Evolutionary conservation across 192 early-diverging fungal genomes (phyloP).

Genomic region (Chytriomyces hyalinus): DNA sequence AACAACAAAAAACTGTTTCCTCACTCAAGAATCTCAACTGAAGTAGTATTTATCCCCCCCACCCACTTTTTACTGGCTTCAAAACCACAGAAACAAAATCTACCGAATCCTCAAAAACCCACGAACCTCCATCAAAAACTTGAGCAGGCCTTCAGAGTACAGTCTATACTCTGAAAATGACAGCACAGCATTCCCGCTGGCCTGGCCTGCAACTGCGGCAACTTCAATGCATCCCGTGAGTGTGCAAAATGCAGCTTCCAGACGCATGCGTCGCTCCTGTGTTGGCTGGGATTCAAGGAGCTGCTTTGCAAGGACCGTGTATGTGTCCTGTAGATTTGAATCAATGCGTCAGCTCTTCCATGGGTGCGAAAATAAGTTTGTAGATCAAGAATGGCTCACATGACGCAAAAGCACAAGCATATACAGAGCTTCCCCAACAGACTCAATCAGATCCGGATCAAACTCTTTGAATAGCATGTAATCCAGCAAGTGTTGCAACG

Average conservation of each 20-base stretch:
- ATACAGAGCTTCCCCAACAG: slow-evolving; percentile 65
- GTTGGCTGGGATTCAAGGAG: slow-evolving; percentile 56
- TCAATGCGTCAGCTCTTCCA: too few relatives aligned
- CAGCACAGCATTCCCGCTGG: slow-evolving; percentile 34
- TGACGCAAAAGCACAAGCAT: slow-evolving; percentile 57
- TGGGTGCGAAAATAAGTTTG: too few relatives aligned
- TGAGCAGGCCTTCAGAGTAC: slow-evolving; percentile 57
- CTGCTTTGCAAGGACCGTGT: slow-evolving; percentile 56
- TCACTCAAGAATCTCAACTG: too few relatives aligned
- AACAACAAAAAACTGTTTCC: too few relatives aligned
- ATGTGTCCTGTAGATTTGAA: slow-evolving; percentile 39
- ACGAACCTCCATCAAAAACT: slow-evolving; percentile 68
- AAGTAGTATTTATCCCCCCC: too few relatives aligned
- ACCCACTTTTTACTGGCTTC: too few relatives aligned
- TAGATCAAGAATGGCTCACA: too few relatives aligned
- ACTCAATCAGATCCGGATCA: slow-evolving; percentile 65
- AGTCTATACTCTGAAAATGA: slow-evolving; percentile 37
- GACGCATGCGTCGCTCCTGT: slow-evolving; percentile 44
- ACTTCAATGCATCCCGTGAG: slow-evolving; percentile 52
- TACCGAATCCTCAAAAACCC: slow-evolving; percentile 64
- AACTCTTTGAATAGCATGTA: slow-evolving; percentile 68
- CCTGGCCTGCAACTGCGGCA: slow-evolving; percentile 35
- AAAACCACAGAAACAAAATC: neutral
- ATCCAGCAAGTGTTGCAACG: slow-evolving; percentile 59
- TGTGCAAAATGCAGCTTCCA: slow-evolving; percentile 51